Evolutionary conservation across 139 green algal species (phyloP).

Genomic region (Penium margaritaceum): DNA sequence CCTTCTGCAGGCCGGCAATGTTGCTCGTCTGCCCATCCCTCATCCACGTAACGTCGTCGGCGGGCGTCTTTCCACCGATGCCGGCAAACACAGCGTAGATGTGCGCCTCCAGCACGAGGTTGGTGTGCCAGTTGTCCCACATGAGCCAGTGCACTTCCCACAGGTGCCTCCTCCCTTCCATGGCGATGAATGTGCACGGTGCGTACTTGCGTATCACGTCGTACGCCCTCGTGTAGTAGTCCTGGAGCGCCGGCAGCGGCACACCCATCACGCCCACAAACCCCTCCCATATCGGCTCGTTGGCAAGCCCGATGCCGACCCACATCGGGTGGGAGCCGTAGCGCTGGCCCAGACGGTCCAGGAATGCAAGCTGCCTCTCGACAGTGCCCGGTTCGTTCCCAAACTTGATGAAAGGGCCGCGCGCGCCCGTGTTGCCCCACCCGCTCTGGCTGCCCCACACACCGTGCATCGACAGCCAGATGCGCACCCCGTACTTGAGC

Average conservation of each 20-base stretch:
- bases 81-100: slow-evolving; percentile 16
- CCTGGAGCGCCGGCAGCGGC: background rate
- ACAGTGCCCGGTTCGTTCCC: background rate
- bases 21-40: background rate
- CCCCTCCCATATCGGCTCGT: slow-evolving; percentile 1
- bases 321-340: slow-evolving; percentile 15
- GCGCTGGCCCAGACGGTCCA: background rate
- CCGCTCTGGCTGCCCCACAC: background rate
- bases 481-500: slow-evolving; percentile 2
- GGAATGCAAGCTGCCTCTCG: background rate
- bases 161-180: slow-evolving; percentile 15
- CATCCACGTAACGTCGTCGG: background rate
- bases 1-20: background rate
- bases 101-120: slow-evolving; percentile 13
- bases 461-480: slow-evolving; percentile 13
- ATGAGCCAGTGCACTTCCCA: slow-evolving; percentile 15
- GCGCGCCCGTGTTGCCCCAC: background rate
- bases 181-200: slow-evolving; percentile 13
- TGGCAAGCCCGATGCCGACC: slow-evolving; percentile 16
- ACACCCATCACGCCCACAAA: background rate
- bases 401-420: background rate
- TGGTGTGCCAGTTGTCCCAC: slow-evolving; percentile 12
- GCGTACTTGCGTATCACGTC: slow-evolving; percentile 4
- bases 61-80: background rate
- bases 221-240: slow-evolving; percentile 22